These are phyloP conservation scores for Monosporascus sp. DNA, from an alignment of 2,329 filamentous ascomycete genomes.

Conservation along the genomic window DNA sequence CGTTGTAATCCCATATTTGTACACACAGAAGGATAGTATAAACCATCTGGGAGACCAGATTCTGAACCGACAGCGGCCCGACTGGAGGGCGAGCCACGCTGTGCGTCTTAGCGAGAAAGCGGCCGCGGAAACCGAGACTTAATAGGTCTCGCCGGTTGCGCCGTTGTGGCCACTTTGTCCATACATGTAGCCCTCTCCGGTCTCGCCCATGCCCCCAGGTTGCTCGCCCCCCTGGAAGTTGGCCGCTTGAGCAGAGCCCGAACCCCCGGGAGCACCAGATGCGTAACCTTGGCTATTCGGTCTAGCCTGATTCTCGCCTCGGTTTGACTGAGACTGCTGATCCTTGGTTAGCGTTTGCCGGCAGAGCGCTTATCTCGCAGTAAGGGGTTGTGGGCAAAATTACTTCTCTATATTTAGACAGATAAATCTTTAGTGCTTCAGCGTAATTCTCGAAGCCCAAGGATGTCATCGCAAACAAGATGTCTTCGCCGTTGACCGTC, in stretches of 20 bases:
- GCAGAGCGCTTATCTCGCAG: conserved; percentile 2
- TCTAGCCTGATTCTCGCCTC: conserved; percentile 50
- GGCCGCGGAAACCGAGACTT: conserved; percentile 19
- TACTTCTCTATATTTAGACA: conserved; percentile 97
- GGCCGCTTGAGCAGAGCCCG: conserved; percentile 22
- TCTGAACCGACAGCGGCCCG: conserved; percentile 2
- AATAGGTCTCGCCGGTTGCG: conserved; percentile 48
- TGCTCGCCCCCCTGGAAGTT: conserved; percentile 39
- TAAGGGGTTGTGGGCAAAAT: conserved; percentile 19
- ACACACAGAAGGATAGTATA: conserved; percentile 25
- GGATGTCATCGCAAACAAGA: conserved; percentile 98
- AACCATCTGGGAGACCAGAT: conserved; percentile 13
- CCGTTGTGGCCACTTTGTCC: conserved; percentile 53
- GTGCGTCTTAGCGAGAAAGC: conserved; percentile 1
- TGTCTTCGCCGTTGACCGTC: conserved; percentile 98
- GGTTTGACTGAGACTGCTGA: conserved; percentile 72
- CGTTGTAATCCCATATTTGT: conserved; percentile 24
- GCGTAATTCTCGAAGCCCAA: conserved; percentile 98
- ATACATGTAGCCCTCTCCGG: conserved; percentile 46
- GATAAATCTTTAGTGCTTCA: conserved; percentile 95
- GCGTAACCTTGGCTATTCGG: conserved; percentile 50
- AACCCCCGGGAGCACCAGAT: conserved; percentile 32
- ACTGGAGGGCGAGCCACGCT: conserved; percentile 1
- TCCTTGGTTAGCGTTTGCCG: conserved; percentile 28
- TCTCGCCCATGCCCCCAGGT: conserved; percentile 37